Evolutionary conservation across 768 basidiomycete genomes (phyloP), one percentile per base, ranked within the genome.

Genomic region (Hericium rajendrae): DNA sequence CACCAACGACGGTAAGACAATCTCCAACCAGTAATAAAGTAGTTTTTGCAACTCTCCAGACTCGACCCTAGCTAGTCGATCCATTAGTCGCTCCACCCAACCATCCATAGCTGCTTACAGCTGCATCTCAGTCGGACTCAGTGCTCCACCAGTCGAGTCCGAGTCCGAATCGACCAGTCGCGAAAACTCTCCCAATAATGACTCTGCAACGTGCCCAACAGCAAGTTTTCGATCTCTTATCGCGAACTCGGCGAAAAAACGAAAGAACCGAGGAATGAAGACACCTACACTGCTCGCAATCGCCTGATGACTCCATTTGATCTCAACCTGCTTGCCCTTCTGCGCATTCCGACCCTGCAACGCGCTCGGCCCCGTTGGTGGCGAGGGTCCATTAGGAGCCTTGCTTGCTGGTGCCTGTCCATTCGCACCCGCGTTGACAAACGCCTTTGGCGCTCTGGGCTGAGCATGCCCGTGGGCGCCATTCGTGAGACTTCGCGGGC

Each of bases 401-500:
- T 54, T 66, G 38, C 70, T 60, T 43, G 67, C 61, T 28, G 65
- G 62, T 56, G 67, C 53, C 62, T 65, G 59, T 65, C 67, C 58
- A 64, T 66, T 60, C 26, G 62, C 57, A 56, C 74, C 70, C 13
- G 78, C 79, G 57, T 81, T 80, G 57, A 72, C 64, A 50, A 74
- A 68, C 51, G 72, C 67, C 65, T 81, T 82, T 52, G 74, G 68
- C 41, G 41, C 18, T 43, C 41, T n/a, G 15, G 41, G 18, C 18
- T 15, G 41, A 16, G 32, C 32, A 32, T 32, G 32, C 46, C 72
- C 62, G 57, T 62, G 60, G 41, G 57, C 55, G 39, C 73, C 76
- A 59, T 74, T 77, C 51, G 74, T 69, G 49, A 86, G 73, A 65
- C 81, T 84, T 48, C 85, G 77, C 15, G 85, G 85, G 1, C 82